Evolutionary conservation across 169 alveolate species (phyloP).

Genomic region (Theileria parva): DNA sequence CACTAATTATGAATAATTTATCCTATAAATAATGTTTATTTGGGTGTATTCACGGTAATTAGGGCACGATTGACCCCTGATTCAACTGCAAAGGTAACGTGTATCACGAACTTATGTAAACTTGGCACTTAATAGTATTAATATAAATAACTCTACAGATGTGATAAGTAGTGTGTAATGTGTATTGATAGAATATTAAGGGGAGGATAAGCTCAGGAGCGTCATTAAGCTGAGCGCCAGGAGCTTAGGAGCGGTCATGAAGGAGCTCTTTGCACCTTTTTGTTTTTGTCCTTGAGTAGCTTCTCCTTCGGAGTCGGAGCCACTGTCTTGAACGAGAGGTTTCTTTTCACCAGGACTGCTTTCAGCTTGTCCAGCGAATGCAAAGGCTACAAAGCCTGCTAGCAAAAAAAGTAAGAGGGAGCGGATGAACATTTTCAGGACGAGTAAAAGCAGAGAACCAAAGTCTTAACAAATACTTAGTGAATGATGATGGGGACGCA

Average conservation of each 20-base stretch:
- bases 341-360: background rate
- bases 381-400: background rate
- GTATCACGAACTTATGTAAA: background rate
- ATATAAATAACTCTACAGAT: too few species aligned
- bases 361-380: constrained; percentile 2
- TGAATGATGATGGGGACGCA: constrained; percentile 12
- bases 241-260: background rate
- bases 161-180: background rate
- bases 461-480: background rate
- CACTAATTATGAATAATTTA: too few species aligned
- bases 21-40: too few species aligned
- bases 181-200: background rate
- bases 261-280: background rate
- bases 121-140: background rate
- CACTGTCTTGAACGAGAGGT: background rate
- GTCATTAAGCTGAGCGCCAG: background rate
- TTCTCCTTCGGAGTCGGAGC: background rate
- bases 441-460: background rate
- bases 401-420: background rate
- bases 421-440: background rate
- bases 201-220: background rate
- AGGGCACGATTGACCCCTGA: background rate
- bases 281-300: background rate
- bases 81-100: background rate
- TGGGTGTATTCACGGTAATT: background rate